A percentile compares a stretch with the other conserved stretches of the same genome.
These are phyloP conservation scores for Spirogloea muscicola DNA, from an alignment of 139 green algal genomes.

Conservation along the genomic window DNA sequence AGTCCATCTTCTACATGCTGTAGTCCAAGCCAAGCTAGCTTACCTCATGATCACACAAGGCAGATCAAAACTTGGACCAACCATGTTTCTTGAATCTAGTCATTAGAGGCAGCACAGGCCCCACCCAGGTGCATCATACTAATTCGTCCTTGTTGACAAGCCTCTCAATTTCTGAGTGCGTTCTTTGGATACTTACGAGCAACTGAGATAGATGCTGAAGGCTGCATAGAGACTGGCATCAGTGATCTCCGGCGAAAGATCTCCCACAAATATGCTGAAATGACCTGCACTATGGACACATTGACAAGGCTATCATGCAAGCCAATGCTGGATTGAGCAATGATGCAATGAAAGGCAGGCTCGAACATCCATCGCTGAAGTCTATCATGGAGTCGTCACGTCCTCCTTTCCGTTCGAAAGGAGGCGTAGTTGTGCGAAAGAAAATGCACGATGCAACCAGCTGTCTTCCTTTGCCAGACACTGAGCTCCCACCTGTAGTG, in stretches of 20 bases:
- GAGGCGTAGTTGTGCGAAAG: not conserved
- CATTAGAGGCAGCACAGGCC: too few species aligned
- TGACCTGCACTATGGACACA: constrained; percentile 6
- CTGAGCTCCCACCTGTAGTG: constrained; percentile 21
- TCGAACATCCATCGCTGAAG: not conserved
- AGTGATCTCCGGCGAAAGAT: constrained; percentile 26
- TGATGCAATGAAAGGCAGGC: not conserved
- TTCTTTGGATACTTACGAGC: constrained; percentile 46
- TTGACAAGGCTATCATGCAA: not conserved
- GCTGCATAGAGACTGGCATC: constrained; percentile 32
- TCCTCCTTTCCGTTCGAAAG: not conserved
- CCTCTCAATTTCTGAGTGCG: too few species aligned
- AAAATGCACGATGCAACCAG: not conserved
- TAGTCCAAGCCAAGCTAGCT: too few species aligned
- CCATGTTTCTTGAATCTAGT: too few species aligned
- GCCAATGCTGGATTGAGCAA: not conserved
- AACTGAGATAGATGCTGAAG: constrained; percentile 41
- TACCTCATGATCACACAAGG: too few species aligned
- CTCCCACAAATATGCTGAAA: constrained; percentile 41
- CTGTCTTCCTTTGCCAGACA: too few species aligned
- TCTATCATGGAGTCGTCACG: not conserved
- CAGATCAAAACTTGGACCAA: too few species aligned
- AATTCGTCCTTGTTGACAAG: too few species aligned
- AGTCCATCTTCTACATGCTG: too few species aligned
- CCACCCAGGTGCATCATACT: too few species aligned